phyloP scores from a whole-genome alignment of 169 alveolate species.

The Theileria annulata region DNA sequence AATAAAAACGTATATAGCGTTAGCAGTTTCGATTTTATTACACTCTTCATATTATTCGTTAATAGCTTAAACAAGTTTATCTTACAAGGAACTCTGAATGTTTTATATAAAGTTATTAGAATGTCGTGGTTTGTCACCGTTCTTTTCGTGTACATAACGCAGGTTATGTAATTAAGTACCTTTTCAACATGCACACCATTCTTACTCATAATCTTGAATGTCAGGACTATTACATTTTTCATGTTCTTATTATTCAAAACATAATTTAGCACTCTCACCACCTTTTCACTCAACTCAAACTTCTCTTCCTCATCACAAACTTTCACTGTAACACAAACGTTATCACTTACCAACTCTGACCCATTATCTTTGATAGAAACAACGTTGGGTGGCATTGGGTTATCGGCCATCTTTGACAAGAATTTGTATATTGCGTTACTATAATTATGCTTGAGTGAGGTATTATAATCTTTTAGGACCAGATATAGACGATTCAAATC shows the following conservation, averaged over 20 bases:
- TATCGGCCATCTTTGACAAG: background rate
- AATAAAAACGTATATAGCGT: background rate
- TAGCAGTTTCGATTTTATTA: background rate
- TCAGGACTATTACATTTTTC: background rate
- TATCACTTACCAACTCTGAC: background rate
- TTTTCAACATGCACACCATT: background rate
- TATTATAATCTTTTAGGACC: background rate
- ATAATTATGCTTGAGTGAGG: background rate
- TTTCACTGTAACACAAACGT: background rate
- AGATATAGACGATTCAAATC: background rate
- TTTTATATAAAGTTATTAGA: background rate
- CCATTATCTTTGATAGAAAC: background rate
- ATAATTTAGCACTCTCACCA: background rate
- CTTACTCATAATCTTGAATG: background rate
- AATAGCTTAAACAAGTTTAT: constrained; percentile 7
- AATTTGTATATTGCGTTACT: background rate
- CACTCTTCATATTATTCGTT: background rate
- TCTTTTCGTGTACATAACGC: background rate
- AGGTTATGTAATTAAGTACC: background rate
- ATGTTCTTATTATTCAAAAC: background rate
- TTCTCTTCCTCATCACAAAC: background rate
- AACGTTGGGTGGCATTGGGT: background rate
- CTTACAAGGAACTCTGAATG: background rate
- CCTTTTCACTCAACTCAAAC: background rate
- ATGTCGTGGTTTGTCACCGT: background rate